These are phyloP conservation scores for Pyronema domesticum DNA, from an alignment of 495 filamentous ascomycete genomes.

Conservation along the genomic window DNA sequence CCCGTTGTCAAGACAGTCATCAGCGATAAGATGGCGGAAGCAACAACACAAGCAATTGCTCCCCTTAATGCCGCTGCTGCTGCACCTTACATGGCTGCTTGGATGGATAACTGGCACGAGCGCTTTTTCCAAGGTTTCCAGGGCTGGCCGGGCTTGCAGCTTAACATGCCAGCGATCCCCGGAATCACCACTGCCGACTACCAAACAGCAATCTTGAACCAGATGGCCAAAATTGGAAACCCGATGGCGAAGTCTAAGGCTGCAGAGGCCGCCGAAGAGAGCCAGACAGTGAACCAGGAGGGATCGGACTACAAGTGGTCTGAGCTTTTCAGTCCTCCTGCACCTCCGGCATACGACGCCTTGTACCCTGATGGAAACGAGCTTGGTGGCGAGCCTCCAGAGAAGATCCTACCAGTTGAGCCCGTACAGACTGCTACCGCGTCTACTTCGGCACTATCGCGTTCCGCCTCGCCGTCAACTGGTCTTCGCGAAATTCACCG, in stretches of 20 bases:
- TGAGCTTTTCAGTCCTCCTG: constrained; percentile 41
- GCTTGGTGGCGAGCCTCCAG: constrained; percentile 23
- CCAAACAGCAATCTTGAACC: constrained; percentile 20
- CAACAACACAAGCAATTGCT: not conserved
- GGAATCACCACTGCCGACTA: constrained; percentile 31
- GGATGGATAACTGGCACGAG: constrained; percentile 39
- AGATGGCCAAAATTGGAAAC: constrained; percentile 21
- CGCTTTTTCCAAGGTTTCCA: constrained; percentile 68
- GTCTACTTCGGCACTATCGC: constrained; percentile 22
- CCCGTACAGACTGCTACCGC: constrained; percentile 39
- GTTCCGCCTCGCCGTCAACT: constrained; percentile 23
- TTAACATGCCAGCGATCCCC: constrained; percentile 42
- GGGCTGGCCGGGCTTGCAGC: constrained; percentile 50
- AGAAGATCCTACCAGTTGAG: constrained; percentile 40
- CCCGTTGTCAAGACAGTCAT: constrained; percentile 25
- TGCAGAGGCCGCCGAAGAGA: too few relatives aligned
- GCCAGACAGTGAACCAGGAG: constrained; percentile 25
- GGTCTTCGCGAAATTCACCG: constrained; percentile 18
- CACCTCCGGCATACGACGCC: constrained; percentile 65
- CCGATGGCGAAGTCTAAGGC: not conserved
- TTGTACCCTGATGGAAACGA: constrained; percentile 43
- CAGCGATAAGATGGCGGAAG: constrained; percentile 22
- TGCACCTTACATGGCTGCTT: constrained; percentile 41
- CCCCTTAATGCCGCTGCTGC: constrained; percentile 12
- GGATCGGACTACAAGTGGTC: constrained; percentile 49